A percentile compares a stretch with the other conserved stretches of the same genome.
Conservation (phyloP, 768 basidiomycete genomes). For the Pholiota microspora region DNA sequence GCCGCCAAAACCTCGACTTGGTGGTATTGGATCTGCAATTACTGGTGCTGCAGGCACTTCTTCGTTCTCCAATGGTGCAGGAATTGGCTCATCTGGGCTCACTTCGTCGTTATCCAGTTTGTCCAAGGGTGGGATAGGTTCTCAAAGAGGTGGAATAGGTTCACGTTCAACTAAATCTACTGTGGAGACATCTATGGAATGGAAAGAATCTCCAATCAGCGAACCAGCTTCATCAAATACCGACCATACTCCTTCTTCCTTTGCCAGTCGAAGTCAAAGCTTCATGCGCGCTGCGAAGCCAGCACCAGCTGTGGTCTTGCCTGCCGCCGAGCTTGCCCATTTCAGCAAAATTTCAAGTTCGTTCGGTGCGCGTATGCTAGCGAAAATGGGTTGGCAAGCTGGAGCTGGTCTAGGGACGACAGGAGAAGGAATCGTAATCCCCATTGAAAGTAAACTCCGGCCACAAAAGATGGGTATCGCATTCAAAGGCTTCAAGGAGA, state of each 20-base stretch:
- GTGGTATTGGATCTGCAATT: constrained; percentile 33
- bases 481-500: constrained; percentile 84
- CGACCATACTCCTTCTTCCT: constrained; percentile 37
- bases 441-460: constrained; percentile 81
- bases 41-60: constrained; percentile 13
- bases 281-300: constrained; percentile 54
- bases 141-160: neutral
- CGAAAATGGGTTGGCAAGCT: constrained; percentile 93
- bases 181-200: neutral
- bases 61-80: constrained; percentile 36
- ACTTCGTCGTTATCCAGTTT: constrained; percentile 17
- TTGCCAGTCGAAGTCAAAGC: constrained; percentile 32
- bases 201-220: neutral
- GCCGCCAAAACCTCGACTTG: constrained; percentile 32
- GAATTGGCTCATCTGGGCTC: constrained; percentile 37
- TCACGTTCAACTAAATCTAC: neutral
- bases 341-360: constrained; percentile 76
- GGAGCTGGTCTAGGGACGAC: constrained; percentile 74
- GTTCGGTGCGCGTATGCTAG: constrained; percentile 87
- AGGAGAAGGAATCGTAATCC: constrained; percentile 84
- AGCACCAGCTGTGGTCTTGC: constrained; percentile 52
- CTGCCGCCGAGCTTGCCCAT: constrained; percentile 69
- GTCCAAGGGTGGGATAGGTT: constrained; percentile 25
- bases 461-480: constrained; percentile 88
- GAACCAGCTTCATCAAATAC: constrained; percentile 21